These are phyloP conservation scores for Ophiostoma novo-ulmi DNA, from an alignment of 2,329 filamentous ascomycete genomes.

Conservation along the genomic window DNA sequence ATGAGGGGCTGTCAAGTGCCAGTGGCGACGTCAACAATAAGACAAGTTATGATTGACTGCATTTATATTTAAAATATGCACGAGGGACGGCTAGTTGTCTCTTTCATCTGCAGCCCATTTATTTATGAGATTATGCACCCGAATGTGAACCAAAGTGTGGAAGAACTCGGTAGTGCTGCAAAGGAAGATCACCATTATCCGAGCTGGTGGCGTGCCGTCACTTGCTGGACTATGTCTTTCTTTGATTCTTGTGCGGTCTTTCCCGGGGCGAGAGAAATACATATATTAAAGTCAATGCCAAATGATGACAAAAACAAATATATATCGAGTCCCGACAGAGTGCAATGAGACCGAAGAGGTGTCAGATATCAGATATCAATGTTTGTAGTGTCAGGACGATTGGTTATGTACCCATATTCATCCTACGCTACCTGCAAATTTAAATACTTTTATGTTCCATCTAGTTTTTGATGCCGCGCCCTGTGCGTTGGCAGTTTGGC, in stretches of 20 bases:
- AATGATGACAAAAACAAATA: background rate
- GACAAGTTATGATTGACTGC: background rate
- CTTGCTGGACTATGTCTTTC: background rate
- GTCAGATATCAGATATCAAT: background rate
- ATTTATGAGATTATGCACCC: slow-evolving; percentile 1
- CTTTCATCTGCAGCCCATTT: background rate
- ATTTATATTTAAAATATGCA: background rate
- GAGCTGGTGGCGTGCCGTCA: background rate
- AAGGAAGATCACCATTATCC: background rate
- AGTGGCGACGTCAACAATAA: background rate
- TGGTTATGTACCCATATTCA: background rate
- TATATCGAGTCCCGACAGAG: background rate
- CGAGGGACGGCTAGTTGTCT: background rate
- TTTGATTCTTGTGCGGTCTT: background rate
- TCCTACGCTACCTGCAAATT: slow-evolving; percentile 1
- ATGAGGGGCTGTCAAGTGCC: slow-evolving; percentile 2
- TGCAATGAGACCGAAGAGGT: background rate
- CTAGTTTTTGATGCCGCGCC: background rate
- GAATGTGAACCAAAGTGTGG: background rate
- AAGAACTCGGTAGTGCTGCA: background rate
- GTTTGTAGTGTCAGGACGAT: background rate
- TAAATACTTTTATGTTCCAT: background rate
- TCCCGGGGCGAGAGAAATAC: background rate
- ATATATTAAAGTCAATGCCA: background rate
- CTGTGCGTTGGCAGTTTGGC: slow-evolving; percentile 2